These are phyloP conservation scores for Epichloe coenophiala DNA, from an alignment of 2,329 filamentous ascomycete species.

Conservation along the genomic window DNA sequence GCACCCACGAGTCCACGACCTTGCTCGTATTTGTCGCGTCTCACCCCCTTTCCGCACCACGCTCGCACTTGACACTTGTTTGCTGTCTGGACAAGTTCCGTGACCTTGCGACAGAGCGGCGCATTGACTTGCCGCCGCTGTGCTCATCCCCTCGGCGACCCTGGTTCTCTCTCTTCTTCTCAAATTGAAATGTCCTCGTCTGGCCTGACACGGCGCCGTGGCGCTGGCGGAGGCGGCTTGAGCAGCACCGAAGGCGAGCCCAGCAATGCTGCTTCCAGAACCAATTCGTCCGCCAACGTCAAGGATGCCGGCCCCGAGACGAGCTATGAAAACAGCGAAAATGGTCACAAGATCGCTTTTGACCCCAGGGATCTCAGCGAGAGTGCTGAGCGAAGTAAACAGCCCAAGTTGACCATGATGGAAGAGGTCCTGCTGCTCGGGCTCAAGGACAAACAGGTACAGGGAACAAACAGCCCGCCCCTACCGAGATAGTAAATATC, in stretches of 20 bases:
- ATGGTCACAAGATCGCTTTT: slow-evolving; percentile 97
- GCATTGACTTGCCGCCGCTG: slow-evolving; percentile 5
- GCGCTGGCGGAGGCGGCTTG: slow-evolving; percentile 50
- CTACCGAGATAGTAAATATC: not conserved
- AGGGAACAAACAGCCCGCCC: slow-evolving; percentile 10
- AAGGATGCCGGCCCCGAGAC: slow-evolving; percentile 53
- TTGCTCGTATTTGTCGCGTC: not conserved
- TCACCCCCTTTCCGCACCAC: not conserved
- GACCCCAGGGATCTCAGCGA: slow-evolving; percentile 96
- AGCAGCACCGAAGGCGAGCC: slow-evolving; percentile 43
- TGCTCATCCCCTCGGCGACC: not conserved
- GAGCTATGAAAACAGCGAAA: slow-evolving; percentile 82
- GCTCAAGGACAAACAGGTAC: slow-evolving; percentile 95
- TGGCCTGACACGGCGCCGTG: slow-evolving; percentile 51
- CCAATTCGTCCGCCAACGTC: slow-evolving; percentile 41
- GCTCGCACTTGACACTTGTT: not conserved
- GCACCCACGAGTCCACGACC: not conserved
- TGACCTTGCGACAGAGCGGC: slow-evolving; percentile 4
- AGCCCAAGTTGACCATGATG: slow-evolving; percentile 97
- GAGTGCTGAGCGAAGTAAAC: slow-evolving; percentile 89
- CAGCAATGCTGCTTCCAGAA: slow-evolving; percentile 38
- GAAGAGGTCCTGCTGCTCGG: slow-evolving; percentile 93
- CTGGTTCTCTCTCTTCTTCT: not conserved
- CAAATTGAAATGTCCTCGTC: slow-evolving; percentile 26
- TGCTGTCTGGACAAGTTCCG: not conserved